Base-by-base conservation (phyloP, 1,139 yeast genomes). In the Magnusiomyces tetraspermus region DNA sequence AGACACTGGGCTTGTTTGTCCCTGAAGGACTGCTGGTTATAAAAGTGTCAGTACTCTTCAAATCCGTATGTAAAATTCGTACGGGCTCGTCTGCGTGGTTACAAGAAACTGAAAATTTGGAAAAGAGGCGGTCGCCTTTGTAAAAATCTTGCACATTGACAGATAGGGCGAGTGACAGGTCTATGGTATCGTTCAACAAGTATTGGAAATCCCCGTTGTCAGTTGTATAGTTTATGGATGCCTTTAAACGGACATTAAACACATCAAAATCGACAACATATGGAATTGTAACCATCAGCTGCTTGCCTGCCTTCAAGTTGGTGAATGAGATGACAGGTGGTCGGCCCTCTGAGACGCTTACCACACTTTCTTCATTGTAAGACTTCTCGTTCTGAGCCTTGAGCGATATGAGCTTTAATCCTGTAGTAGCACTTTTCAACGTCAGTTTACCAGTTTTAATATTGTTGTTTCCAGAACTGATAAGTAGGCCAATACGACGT, bases 61-160 rank as follows among this genome's bases (percentile, higher is more conserved):
- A 67, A 1, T 68, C 63, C 13, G 78, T 79, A 2, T 71, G 63
- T 4, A 74, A 57, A 3, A 86, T 66, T 52, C 85, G 68, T 1
- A 85, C 72, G 0, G 95, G 95, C 13, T 67, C 63, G 11, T 68
- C 69, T 0, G 74, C 59, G 33, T 75, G 74, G 1, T 83, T 73
- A 2, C 88, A 76, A 11, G 88, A 83, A 46, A 85, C 73, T 23
- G 83, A 79, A 61, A 83, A 85, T 58, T 80, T 82, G 2, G 90
- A 82, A 59, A 78, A 83, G 1, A 85, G 70, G 50, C 73, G 72
- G 8, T 75, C 67, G 0, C 76, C 64, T 54, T 77, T 78, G 69
- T 85, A 85, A 15, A 82, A 79, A 64, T 86, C 95, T 61, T 84
- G 90, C 1, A 85, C 94, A 1, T 86, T 78, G 1, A 85, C 90